Evolutionary conservation across 805 yeast genomes (phyloP).

Genomic region (Blastobotrys parvus): DNA sequence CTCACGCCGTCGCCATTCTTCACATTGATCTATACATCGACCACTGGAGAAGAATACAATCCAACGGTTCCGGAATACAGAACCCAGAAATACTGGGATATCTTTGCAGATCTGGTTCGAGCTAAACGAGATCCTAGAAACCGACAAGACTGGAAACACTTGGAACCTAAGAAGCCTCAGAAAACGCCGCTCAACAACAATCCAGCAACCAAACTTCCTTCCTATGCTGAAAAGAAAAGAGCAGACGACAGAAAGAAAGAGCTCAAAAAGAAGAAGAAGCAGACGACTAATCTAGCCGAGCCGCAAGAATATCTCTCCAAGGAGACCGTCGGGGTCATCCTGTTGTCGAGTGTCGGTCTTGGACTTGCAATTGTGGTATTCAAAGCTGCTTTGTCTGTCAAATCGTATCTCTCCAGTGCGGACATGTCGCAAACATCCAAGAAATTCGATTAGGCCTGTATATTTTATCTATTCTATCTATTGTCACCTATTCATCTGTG

Average conservation of each 20-base stretch:
- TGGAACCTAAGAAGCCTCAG: slow-evolving; percentile 11
- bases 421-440: no score
- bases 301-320: not conserved
- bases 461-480: no score
- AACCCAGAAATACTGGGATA: slow-evolving; percentile 11
- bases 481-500: no score
- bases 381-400: not conserved
- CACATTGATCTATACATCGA: slow-evolving; percentile 50
- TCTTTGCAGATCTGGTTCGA: slow-evolving; percentile 20
- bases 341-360: not conserved
- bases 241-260: not conserved
- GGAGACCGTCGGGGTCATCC: not conserved
- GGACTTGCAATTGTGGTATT: not conserved
- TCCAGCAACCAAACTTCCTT: slow-evolving; percentile 1
- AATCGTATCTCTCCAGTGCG: not conserved
- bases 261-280: not conserved
- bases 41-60: slow-evolving; percentile 18
- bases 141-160: slow-evolving; percentile 17
- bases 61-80: slow-evolving; percentile 3
- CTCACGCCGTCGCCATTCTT: slow-evolving; percentile 68
- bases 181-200: slow-evolving; percentile 17
- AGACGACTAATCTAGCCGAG: not conserved
- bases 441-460: no score
- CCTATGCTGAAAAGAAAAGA: slow-evolving; percentile 2
- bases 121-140: slow-evolving; percentile 23